Evolutionary conservation across 257 asterid genomes (phyloP), one percentile per base, ranked within the genome.

Genomic region (Solanum raphanifolium): DNA sequence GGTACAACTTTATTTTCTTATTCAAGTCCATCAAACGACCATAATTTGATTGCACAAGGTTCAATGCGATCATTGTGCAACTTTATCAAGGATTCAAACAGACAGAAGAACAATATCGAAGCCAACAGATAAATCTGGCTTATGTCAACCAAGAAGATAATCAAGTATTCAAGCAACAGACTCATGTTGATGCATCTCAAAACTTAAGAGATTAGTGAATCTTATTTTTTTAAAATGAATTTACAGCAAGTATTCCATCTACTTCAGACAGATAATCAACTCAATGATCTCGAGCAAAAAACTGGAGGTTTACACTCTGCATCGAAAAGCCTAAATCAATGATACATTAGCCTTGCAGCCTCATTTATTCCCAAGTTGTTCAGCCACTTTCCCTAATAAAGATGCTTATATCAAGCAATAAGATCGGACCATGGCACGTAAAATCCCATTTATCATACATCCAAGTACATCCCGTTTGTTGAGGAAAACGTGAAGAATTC

Each of bases 401-500:
- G 66, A 82, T 48, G 85, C 41, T 82, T 82, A 82, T 31, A 82
- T 82, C 43, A 82, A 82, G 69, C 69, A 82, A 20, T 82, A 82
- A 48, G 43, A 31, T 46, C 69, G 6, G 86, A 43, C 86, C 18
- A 82, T 29, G 69, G 69, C 69, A 82, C 20, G 9, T 43, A 9
- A 9, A 82, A 82, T 46, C 41, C 41, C 86, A 29, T 11, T 29
- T 48, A 82, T 82, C 69, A 89, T 86, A 89, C 87, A 88, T 82
- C 75, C 21, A 41, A 84, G 62, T 34, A 20, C 76, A 72, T 82
- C 86, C 41, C 43, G 5, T 48, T 73, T 86, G 62, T 38, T 68
- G 39, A 90, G 39, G 86, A 89, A 87, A 74, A 87, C 86, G 84
- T 29, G 72, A 88, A 89, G 58, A 84, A 73, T 72, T 43, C 58